Conservation (phyloP, 2,329 filamentous ascomycete species). For the Neofusicoccum umdonicola region DNA sequence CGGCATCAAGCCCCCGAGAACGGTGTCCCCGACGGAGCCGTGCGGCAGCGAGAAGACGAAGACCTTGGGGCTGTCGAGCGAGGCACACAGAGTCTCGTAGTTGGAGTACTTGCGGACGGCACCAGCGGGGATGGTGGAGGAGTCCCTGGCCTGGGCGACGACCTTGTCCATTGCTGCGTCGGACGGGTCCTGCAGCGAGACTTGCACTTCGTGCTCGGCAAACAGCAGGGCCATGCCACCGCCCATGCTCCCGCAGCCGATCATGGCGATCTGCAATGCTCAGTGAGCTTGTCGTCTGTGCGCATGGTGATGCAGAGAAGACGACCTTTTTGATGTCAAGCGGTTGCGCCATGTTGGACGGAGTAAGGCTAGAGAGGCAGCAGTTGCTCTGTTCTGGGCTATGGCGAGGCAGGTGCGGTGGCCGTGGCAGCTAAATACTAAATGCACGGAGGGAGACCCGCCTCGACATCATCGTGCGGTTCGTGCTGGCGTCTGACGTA, state of each 20-base stretch:
- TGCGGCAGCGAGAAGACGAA: constrained; percentile 56
- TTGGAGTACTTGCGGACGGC: constrained; percentile 30
- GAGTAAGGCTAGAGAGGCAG: not conserved
- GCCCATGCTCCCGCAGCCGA: constrained; percentile 61
- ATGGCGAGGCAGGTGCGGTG: not conserved
- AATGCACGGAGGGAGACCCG: not conserved
- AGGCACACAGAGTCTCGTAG: constrained; percentile 52
- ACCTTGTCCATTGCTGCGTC: constrained; percentile 48
- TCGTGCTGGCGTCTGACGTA: not conserved
- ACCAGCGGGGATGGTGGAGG: not conserved
- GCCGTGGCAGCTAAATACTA: not conserved
- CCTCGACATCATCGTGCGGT: not conserved
- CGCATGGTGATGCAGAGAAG: not conserved
- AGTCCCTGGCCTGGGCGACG: constrained; percentile 41
- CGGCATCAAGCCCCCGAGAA: constrained; percentile 47
- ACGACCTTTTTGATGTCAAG: constrained; percentile 13
- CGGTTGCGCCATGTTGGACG: not conserved
- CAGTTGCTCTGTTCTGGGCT: not conserved
- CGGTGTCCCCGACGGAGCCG: constrained; percentile 46
- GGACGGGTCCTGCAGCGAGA: constrained; percentile 56
- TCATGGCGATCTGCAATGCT: constrained; percentile 51
- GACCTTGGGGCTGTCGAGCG: constrained; percentile 48
- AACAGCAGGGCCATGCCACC: constrained; percentile 58
- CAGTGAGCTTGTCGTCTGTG: not conserved
- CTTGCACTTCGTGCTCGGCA: constrained; percentile 54